Conservation (phyloP, 257 asterid genomes). For the Knoxia roxburghii region DNA sequence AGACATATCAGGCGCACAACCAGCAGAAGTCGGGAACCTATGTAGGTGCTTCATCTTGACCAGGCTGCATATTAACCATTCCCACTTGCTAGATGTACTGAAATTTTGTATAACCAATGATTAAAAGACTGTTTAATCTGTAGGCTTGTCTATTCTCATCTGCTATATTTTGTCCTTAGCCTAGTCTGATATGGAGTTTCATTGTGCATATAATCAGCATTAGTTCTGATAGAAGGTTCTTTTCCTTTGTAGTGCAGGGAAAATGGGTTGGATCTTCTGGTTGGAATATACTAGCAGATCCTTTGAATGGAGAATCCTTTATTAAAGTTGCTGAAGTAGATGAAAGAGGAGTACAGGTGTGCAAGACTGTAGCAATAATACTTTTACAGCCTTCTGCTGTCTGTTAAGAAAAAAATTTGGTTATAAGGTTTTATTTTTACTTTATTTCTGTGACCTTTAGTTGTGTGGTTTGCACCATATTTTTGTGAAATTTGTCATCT, state of each 20-base stretch:
- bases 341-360: constrained; percentile 64
- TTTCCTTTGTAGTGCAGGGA: constrained; percentile 65
- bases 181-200: not conserved
- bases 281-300: constrained; percentile 73
- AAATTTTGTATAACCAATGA: not conserved
- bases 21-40: constrained; percentile 87
- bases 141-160: not conserved
- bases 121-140: not conserved
- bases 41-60: constrained; percentile 36
- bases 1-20: constrained; percentile 72
- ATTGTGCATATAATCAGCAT: not conserved
- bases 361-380: not conserved
- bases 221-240: constrained; percentile 9
- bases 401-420: not conserved
- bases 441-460: not conserved
- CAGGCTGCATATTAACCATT: not conserved
- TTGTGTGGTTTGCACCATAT: not conserved
- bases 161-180: not conserved
- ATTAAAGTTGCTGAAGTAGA: constrained; percentile 83
- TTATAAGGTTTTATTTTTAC: not conserved
- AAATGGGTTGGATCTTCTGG: constrained; percentile 57
- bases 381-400: not conserved
- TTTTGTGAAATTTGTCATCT: not conserved
- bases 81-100: not conserved
- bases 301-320: constrained; percentile 86